Evolutionary conservation across 2,329 filamentous ascomycete genomes (phyloP).

Genomic region (Aaosphaeria pasadenensis): DNA sequence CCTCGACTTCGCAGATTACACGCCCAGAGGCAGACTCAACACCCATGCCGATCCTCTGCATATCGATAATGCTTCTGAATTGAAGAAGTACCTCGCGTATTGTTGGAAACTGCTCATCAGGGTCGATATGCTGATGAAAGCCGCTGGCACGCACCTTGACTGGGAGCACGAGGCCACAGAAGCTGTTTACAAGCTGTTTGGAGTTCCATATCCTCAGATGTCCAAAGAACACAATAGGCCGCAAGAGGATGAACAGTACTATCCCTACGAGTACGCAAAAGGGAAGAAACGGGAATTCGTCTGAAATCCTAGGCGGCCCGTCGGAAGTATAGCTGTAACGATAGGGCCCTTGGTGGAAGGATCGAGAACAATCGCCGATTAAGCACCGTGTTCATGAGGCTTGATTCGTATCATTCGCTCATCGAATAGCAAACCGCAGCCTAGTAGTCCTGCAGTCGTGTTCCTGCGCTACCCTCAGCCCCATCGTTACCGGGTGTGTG

Average conservation of each 20-base stretch:
- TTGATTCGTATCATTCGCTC: too few species aligned
- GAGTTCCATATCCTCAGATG: slow-evolving; percentile 6
- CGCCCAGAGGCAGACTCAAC: not conserved
- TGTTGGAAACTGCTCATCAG: slow-evolving; percentile 8
- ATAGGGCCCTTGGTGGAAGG: too few species aligned
- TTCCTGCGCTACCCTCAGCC: too few species aligned
- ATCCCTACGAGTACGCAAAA: not conserved
- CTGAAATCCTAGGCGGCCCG: too few species aligned
- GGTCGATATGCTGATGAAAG: slow-evolving; percentile 8
- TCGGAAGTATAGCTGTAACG: too few species aligned
- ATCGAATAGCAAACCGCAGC: too few species aligned
- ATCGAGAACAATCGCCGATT: too few species aligned
- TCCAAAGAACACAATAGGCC: not conserved
- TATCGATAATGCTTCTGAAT: slow-evolving; percentile 5
- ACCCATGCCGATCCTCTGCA: slow-evolving; percentile 7
- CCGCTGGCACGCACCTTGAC: slow-evolving; percentile 3
- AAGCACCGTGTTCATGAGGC: too few species aligned
- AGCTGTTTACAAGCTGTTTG: slow-evolving; percentile 4
- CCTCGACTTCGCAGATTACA: slow-evolving; percentile 6
- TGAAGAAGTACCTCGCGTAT: slow-evolving; percentile 8
- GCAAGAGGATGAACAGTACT: not conserved
- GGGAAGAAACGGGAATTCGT: too few species aligned
- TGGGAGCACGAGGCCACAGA: slow-evolving; percentile 11
- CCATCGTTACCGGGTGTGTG: too few species aligned
- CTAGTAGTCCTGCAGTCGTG: too few species aligned